A percentile compares a stretch with the other conserved stretches of the same genome.
phyloP scores from a whole-genome alignment of 2,329 filamentous ascomycete genomes.

The Cordyceps cateniannulata region DNA sequence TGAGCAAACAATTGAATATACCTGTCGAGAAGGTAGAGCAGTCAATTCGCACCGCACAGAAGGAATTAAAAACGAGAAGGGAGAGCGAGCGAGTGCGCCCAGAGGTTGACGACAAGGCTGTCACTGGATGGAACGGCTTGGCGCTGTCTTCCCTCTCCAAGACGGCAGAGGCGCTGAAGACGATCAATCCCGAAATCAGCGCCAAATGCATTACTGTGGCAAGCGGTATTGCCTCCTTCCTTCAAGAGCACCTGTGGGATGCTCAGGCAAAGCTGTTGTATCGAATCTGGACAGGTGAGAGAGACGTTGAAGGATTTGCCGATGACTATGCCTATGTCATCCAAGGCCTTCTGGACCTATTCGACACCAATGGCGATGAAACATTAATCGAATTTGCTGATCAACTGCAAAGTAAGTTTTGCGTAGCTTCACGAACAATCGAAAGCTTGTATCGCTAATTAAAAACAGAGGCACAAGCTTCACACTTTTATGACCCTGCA shows the following conservation, averaged over 20 bases:
- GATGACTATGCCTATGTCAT: constrained; percentile 94
- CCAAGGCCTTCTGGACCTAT: constrained; percentile 74
- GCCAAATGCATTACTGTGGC: constrained; percentile 60
- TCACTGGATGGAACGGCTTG: constrained; percentile 83
- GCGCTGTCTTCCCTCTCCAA: constrained; percentile 78
- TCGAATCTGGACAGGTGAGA: constrained; percentile 63
- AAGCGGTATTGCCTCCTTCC: constrained; percentile 61
- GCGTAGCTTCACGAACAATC: rapidly evolving
- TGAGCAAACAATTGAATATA: constrained; percentile 70
- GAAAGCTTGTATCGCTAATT: neutral
- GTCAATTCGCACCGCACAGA: constrained; percentile 60
- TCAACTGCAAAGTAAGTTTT: constrained; percentile 60
- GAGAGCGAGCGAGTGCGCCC: constrained; percentile 70
- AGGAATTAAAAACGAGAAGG: constrained; percentile 64
- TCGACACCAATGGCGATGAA: constrained; percentile 74
- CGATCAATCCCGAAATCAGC: constrained; percentile 51
- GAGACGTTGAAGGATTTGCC: constrained; percentile 67
- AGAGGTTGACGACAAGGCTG: constrained; percentile 78
- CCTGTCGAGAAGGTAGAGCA: constrained; percentile 61
- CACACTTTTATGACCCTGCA: constrained; percentile 66
- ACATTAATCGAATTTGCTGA: constrained; percentile 75
- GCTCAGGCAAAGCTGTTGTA: constrained; percentile 54
- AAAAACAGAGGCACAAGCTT: constrained; percentile 60
- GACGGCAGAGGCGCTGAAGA: constrained; percentile 60
- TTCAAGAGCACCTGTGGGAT: constrained; percentile 69